These are phyloP conservation scores for Vaccinium myrtillus DNA, from an alignment of 148 eudicot species.

Conservation along the genomic window DNA sequence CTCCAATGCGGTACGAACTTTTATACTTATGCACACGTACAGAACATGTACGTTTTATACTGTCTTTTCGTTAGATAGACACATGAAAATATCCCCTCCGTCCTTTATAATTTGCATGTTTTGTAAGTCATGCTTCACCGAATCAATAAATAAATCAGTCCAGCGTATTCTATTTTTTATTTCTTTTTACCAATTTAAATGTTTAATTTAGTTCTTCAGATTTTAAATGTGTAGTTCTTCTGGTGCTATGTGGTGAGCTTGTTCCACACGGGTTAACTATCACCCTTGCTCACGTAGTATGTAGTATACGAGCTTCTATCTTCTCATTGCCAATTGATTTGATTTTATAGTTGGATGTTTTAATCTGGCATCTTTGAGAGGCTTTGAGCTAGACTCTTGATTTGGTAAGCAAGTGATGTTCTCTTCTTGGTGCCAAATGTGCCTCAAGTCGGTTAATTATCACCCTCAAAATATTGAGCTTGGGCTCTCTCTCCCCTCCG, in stretches of 20 bases:
- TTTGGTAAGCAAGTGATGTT: too few species aligned
- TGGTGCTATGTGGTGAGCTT: too few species aligned
- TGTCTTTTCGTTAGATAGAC: not conserved
- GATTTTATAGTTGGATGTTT: too few species aligned
- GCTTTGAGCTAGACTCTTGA: too few species aligned
- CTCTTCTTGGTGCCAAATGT: too few species aligned
- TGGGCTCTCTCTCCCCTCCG: not conserved
- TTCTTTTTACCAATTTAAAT: not conserved
- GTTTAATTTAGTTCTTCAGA: not conserved
- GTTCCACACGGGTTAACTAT: too few species aligned
- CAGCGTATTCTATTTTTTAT: not conserved
- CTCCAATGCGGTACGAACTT: conserved; percentile 53
- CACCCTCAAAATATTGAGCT: not conserved
- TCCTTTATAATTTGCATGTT: not conserved
- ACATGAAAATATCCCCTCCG: not conserved
- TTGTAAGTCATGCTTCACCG: not conserved
- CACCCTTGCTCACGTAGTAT: too few species aligned
- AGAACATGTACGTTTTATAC: not conserved
- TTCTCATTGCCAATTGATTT: too few species aligned
- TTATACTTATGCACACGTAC: not conserved
- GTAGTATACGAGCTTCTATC: too few species aligned
- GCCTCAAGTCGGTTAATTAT: not conserved
- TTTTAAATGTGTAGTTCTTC: too few species aligned
- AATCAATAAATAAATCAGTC: not conserved
- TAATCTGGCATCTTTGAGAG: too few species aligned